Percentiles rank a stretch among this genome's conserved stretches.
phyloP scores from a whole-genome alignment of 179 eudicot species.

The Beta lomatogona region DNA sequence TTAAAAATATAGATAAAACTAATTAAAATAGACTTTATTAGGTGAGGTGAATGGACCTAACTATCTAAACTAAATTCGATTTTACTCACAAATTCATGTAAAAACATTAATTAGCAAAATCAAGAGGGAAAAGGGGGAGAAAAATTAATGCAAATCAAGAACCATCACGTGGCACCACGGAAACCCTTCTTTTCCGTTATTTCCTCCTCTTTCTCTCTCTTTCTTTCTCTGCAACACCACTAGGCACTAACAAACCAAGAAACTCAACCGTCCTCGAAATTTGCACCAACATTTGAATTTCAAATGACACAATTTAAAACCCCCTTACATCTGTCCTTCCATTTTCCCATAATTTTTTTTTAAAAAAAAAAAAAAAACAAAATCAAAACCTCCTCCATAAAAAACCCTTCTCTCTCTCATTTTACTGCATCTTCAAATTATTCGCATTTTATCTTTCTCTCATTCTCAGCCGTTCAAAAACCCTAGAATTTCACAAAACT shows the following conservation, averaged over 20 bases:
- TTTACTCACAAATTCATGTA: too few species aligned
- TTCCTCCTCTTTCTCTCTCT: too few species aligned
- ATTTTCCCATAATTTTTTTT: not conserved
- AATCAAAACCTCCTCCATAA: not conserved
- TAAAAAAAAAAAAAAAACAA: constrained; percentile 1
- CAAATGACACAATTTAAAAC: not conserved
- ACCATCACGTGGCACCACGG: constrained; percentile 18
- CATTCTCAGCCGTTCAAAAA: constrained; percentile 24
- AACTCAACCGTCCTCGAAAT: constrained; percentile 14
- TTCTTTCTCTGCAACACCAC: not conserved
- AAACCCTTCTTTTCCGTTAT: not conserved
- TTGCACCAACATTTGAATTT: constrained; percentile 25
- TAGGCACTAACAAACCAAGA: not conserved
- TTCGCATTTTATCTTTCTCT: not conserved
- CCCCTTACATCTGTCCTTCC: not conserved
- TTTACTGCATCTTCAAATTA: not conserved
- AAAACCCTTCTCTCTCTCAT: not conserved
- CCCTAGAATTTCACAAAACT: constrained; percentile 31
- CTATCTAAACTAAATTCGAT: too few species aligned
- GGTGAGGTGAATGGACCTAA: too few species aligned
- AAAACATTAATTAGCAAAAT: too few species aligned
- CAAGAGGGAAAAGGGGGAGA: too few species aligned
- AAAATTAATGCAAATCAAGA: not conserved
- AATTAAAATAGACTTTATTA: too few species aligned
- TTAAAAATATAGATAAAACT: too few species aligned